Percentiles rank a stretch among this genome's conserved stretches.
Conservation (phyloP, 805 yeast genomes). For the Ogataea degrootiae region DNA sequence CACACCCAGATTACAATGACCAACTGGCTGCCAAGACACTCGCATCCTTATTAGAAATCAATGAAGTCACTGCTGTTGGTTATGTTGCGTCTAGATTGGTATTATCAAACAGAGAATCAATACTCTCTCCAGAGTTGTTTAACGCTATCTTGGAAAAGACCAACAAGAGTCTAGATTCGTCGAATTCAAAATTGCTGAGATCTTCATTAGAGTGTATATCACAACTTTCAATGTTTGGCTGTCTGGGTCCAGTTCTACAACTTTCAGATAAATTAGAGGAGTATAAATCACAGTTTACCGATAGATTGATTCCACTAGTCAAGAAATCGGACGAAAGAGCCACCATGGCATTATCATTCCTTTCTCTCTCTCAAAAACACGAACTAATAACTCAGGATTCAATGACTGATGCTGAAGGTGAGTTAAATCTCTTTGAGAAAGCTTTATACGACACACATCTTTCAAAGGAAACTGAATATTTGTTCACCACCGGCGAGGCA, state of each 20-base stretch:
- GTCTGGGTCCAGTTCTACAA: slow-evolving; percentile 33
- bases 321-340: slow-evolving; percentile 58
- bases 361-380: slow-evolving; percentile 37
- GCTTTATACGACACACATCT: slow-evolving; percentile 51
- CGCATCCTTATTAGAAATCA: slow-evolving; percentile 2
- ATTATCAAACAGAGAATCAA: slow-evolving; percentile 27
- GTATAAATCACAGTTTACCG: slow-evolving; percentile 24
- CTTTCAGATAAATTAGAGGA: slow-evolving; percentile 18
- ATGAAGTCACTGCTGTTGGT: slow-evolving; percentile 32
- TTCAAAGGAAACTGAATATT: slow-evolving; percentile 69
- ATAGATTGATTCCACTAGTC: slow-evolving; percentile 34
- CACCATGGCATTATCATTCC: slow-evolving; percentile 48
- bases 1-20: slow-evolving; percentile 32
- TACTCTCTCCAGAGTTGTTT: slow-evolving; percentile 11
- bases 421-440: slow-evolving; percentile 32
- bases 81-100: slow-evolving; percentile 44
- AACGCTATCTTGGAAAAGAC: slow-evolving; percentile 11
- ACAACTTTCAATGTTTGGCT: slow-evolving; percentile 43
- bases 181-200: slow-evolving; percentile 20
- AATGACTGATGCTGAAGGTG: slow-evolving; percentile 17
- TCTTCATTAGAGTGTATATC: slow-evolving; percentile 36
- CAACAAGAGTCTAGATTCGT: slow-evolving; percentile 18
- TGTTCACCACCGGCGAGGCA: slow-evolving; percentile 84
- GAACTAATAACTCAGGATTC: slow-evolving; percentile 13
- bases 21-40: slow-evolving; percentile 5